Percentiles rank a stretch among this genome's conserved stretches.
phyloP scores from a whole-genome alignment of 768 basidiomycete genomes.

The Tremella mesenterica region DNA sequence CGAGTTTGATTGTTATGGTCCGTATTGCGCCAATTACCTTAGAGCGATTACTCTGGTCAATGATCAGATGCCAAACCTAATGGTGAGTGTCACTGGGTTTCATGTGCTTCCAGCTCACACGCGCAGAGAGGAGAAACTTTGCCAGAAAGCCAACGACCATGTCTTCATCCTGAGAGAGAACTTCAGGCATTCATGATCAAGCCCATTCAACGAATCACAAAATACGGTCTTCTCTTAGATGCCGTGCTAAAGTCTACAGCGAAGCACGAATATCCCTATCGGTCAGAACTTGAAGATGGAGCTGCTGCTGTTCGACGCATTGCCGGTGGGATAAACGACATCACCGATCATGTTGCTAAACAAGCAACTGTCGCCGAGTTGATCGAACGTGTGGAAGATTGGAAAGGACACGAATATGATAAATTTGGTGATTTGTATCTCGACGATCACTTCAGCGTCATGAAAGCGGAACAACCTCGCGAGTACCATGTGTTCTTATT shows the following conservation, averaged over 20 bases:
- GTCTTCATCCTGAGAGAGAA: constrained; percentile 50
- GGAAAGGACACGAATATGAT: constrained; percentile 94
- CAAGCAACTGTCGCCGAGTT: constrained; percentile 80
- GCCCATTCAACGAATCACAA: constrained; percentile 95
- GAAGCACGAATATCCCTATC: constrained; percentile 36
- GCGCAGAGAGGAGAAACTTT: constrained; percentile 31
- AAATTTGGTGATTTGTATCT: constrained; percentile 90
- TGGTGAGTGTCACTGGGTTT: constrained; percentile 53
- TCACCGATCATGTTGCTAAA: constrained; percentile 80
- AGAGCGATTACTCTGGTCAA: constrained; percentile 77
- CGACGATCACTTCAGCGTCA: constrained; percentile 91
- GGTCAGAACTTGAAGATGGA: constrained; percentile 72
- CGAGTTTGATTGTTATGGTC: constrained; percentile 90
- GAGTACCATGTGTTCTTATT: constrained; percentile 99
- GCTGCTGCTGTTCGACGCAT: constrained; percentile 82
- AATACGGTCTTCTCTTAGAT: constrained; percentile 89
- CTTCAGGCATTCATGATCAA: constrained; percentile 95
- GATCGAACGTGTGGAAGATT: constrained; percentile 81
- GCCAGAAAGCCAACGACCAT: constrained; percentile 20
- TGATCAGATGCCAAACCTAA: constrained; percentile 72
- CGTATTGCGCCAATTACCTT: constrained; percentile 92
- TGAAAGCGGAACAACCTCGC: constrained; percentile 89
- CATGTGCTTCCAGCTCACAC: constrained; percentile 1
- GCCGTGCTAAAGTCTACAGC: constrained; percentile 44
- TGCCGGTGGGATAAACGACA: constrained; percentile 94